Evolutionary conservation across 1,139 yeast species (phyloP).

Genomic region (Taphrina confusa): DNA sequence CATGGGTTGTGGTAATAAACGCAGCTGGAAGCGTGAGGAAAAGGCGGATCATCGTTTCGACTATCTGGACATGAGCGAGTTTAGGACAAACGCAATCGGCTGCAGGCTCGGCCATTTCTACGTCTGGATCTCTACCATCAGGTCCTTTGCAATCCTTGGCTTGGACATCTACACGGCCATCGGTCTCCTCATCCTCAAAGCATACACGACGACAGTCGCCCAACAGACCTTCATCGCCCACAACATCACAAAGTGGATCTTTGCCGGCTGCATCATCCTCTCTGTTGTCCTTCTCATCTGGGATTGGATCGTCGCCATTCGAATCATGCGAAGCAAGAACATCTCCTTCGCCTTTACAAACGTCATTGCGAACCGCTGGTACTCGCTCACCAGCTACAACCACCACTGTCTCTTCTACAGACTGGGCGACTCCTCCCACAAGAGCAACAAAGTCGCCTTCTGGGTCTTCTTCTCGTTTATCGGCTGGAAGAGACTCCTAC

Average conservation of each 20-base stretch:
- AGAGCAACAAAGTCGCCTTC: slow-evolving; percentile 68
- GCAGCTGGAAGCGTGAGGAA: slow-evolving; percentile 37
- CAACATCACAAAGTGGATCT: slow-evolving; percentile 73
- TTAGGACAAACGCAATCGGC: slow-evolving; percentile 57
- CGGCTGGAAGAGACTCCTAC: slow-evolving; percentile 61
- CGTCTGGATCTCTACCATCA: slow-evolving; percentile 55
- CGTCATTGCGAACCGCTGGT: slow-evolving; percentile 59
- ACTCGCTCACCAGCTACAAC: slow-evolving; percentile 60
- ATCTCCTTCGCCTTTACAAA: slow-evolving; percentile 74
- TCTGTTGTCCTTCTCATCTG: slow-evolving; percentile 62
- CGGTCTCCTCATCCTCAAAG: slow-evolving; percentile 69
- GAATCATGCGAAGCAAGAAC: slow-evolving; percentile 60
- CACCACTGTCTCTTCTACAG: slow-evolving; percentile 72
- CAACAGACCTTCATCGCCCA: slow-evolving; percentile 57
- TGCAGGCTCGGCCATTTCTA: slow-evolving; percentile 59
- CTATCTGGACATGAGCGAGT: slow-evolving; percentile 50
- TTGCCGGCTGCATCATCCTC: slow-evolving; percentile 80
- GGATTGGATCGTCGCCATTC: slow-evolving; percentile 62
- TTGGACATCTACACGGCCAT: slow-evolving; percentile 81
- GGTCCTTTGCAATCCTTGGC: slow-evolving; percentile 62
- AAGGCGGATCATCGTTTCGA: slow-evolving; percentile 38
- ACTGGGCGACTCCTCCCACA: slow-evolving; percentile 62
- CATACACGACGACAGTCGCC: slow-evolving; percentile 64
- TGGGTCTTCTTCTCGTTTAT: slow-evolving; percentile 67
- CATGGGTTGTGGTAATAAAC: slow-evolving; percentile 35